These are phyloP conservation scores for Exophiala sp. DNA, from an alignment of 2,329 filamentous ascomycete species.

Conservation along the genomic window DNA sequence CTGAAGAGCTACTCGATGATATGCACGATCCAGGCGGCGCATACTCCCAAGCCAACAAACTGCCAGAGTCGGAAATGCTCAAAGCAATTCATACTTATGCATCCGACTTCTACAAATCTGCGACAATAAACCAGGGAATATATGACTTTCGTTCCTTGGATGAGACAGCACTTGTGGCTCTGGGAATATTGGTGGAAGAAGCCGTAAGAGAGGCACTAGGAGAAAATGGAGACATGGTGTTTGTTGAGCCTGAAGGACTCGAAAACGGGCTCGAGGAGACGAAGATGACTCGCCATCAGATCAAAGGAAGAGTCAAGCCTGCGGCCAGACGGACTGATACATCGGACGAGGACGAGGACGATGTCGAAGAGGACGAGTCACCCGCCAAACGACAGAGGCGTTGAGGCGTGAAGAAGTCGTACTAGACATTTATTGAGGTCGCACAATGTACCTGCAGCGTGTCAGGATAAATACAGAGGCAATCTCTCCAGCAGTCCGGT, in stretches of 20 bases:
- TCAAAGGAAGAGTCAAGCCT: slow-evolving; percentile 24
- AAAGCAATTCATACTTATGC: slow-evolving; percentile 56
- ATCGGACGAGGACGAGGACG: slow-evolving; percentile 15
- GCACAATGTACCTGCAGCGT: background rate
- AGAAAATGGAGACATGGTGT: slow-evolving; percentile 56
- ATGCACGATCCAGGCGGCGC: slow-evolving; percentile 48
- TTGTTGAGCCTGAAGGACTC: slow-evolving; percentile 48
- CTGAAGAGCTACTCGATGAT: slow-evolving; percentile 51
- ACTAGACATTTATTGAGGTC: background rate
- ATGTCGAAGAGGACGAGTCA: slow-evolving; percentile 13
- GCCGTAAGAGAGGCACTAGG: slow-evolving; percentile 50
- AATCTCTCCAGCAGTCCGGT: background rate
- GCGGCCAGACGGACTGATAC: background rate
- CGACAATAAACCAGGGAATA: slow-evolving; percentile 33
- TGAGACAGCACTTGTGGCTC: slow-evolving; percentile 59
- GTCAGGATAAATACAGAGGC: background rate
- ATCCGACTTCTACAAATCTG: slow-evolving; percentile 52
- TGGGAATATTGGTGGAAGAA: slow-evolving; percentile 61
- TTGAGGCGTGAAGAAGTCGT: slow-evolving; percentile 2
- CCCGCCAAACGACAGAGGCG: slow-evolving; percentile 18
- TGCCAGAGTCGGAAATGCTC: slow-evolving; percentile 57
- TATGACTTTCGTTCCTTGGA: slow-evolving; percentile 54
- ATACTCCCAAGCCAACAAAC: slow-evolving; percentile 32
- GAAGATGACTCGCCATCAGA: slow-evolving; percentile 21
- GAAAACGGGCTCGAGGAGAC: slow-evolving; percentile 19